Conservation (phyloP, 106 monocot species). For the Allium sativum region DNA sequence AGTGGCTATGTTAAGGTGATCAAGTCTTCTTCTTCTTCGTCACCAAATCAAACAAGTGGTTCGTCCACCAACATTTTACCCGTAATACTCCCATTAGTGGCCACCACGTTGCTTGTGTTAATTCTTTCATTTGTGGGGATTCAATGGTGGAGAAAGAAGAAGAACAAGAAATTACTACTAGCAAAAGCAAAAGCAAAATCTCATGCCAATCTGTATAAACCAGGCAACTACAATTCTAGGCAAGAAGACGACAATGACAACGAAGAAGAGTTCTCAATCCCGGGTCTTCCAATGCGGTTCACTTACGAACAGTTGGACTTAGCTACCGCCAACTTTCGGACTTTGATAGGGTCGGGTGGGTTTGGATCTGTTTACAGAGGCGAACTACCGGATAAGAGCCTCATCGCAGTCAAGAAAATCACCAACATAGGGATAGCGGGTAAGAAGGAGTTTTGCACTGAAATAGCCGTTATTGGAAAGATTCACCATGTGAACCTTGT, state of each 20-base stretch:
- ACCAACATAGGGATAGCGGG: conserved; percentile 35
- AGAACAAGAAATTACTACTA: not conserved
- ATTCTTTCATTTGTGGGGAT: conserved; percentile 20
- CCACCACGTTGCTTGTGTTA: conserved; percentile 38
- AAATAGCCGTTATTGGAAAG: conserved; percentile 89
- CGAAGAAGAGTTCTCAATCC: conserved; percentile 44
- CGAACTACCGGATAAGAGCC: conserved; percentile 41
- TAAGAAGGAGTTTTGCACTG: conserved; percentile 77
- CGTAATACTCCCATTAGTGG: conserved; percentile 51
- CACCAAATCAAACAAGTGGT: not conserved
- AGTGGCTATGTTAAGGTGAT: conserved; percentile 49
- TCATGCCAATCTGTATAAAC: not conserved
- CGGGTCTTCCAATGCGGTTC: conserved; percentile 75
- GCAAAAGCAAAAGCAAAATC: not conserved
- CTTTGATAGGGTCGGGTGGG: conserved; percentile 70
- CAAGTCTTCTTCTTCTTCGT: not conserved
- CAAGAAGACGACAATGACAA: not conserved
- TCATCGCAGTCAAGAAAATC: conserved; percentile 76
- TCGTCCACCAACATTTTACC: conserved; percentile 14
- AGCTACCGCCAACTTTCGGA: conserved; percentile 50
- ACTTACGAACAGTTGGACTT: conserved; percentile 34
- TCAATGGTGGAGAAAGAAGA: conserved; percentile 25
- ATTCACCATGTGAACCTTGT: conserved; percentile 95
- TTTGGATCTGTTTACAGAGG: conserved; percentile 91
- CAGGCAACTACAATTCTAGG: conserved; percentile 17